Conservation (phyloP, 129 eudicot species). For the Flaveria robusta region DNA sequence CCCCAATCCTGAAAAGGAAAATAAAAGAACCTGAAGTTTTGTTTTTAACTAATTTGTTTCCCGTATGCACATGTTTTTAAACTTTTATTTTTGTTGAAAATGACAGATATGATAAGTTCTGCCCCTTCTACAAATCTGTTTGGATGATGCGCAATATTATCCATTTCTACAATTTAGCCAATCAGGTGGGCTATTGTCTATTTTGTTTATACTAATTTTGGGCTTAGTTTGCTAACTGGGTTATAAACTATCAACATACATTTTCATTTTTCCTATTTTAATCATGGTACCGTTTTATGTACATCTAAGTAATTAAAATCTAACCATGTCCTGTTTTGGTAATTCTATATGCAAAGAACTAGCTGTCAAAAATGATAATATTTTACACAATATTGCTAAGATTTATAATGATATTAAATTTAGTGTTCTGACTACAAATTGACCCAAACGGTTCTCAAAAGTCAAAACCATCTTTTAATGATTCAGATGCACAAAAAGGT, state of each 20-base stretch:
- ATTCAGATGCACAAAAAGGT: background rate
- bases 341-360: background rate
- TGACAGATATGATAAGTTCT: slow-evolving; percentile 84
- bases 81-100: slow-evolving; percentile 15
- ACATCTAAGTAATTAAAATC: background rate
- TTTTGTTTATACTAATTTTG: background rate
- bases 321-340: background rate
- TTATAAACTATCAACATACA: background rate
- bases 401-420: background rate
- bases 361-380: background rate
- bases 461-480: background rate
- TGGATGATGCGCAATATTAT: slow-evolving; percentile 99
- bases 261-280: background rate
- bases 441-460: background rate
- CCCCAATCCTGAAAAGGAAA: background rate
- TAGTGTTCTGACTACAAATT: background rate
- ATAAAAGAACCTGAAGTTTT: background rate
- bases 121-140: slow-evolving; percentile 97
- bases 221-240: background rate
- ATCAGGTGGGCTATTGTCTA: slow-evolving; percentile 59
- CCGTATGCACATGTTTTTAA: background rate
- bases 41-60: background rate
- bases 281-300: background rate
- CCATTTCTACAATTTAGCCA: slow-evolving; percentile 95
- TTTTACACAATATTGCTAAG: background rate